These are phyloP conservation scores for Paramyrothecium roridum DNA, from an alignment of 2,329 filamentous ascomycete species.

Conservation along the genomic window DNA sequence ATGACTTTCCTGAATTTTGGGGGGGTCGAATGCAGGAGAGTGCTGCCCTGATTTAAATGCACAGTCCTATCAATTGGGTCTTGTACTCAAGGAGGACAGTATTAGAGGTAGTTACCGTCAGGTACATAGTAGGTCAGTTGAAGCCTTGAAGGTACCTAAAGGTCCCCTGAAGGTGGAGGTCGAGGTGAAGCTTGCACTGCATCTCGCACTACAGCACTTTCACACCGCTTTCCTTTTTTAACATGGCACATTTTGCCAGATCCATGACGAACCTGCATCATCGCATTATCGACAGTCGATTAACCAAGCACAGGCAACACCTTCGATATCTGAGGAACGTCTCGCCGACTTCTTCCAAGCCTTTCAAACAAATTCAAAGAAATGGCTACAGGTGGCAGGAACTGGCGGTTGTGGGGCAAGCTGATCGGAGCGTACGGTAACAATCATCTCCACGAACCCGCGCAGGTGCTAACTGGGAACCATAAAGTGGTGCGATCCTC, in stretches of 20 bases:
- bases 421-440: constrained; percentile 64
- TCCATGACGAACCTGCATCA: constrained; percentile 25
- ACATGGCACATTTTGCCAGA: constrained; percentile 17
- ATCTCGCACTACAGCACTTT: too few relatives aligned
- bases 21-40: too few relatives aligned
- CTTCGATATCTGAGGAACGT: not conserved
- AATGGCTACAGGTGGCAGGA: constrained; percentile 38
- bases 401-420: constrained; percentile 62
- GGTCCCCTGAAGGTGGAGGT: too few relatives aligned
- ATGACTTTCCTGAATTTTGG: too few relatives aligned
- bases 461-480: constrained; percentile 9
- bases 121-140: too few relatives aligned
- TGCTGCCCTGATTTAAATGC: too few relatives aligned
- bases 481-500: constrained; percentile 62
- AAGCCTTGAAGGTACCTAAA: too few relatives aligned
- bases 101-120: too few relatives aligned
- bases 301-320: not conserved
- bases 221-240: constrained; percentile 18
- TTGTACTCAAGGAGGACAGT: too few relatives aligned
- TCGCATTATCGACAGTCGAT: not conserved
- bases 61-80: too few relatives aligned
- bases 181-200: too few relatives aligned
- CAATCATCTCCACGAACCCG: constrained; percentile 9
- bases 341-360: not conserved
- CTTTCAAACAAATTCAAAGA: not conserved